Percentiles rank a stretch among this genome's conserved stretches.
These are phyloP conservation scores for Ophiostoma triangulosporum DNA, from an alignment of 2,329 filamentous ascomycete genomes.

Conservation along the genomic window DNA sequence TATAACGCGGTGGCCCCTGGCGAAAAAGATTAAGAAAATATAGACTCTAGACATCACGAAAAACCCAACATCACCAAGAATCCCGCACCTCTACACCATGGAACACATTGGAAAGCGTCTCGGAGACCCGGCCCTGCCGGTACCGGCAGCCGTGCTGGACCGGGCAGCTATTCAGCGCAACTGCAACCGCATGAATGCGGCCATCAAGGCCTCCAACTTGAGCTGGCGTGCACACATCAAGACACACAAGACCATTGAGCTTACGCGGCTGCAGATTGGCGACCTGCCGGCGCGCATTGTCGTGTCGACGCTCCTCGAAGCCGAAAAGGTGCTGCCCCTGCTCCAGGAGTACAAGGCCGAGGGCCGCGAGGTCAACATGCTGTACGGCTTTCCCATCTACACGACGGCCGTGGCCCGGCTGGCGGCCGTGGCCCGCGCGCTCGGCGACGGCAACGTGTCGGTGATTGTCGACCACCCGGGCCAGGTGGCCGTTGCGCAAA, in stretches of 20 bases:
- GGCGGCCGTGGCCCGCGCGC: slow-evolving; percentile 35
- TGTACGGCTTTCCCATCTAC: slow-evolving; percentile 60
- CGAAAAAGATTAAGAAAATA: neutral
- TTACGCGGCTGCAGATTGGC: slow-evolving; percentile 14
- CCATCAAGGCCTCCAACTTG: slow-evolving; percentile 43
- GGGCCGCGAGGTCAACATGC: slow-evolving; percentile 46
- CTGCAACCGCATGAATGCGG: slow-evolving; percentile 57
- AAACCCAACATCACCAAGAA: neutral
- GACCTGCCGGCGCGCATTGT: slow-evolving; percentile 42
- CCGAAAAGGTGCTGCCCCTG: slow-evolving; percentile 50
- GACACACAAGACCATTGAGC: slow-evolving; percentile 49
- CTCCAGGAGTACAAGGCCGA: slow-evolving; percentile 41
- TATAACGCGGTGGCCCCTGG: neutral
- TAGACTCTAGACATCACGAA: too few relatives aligned
- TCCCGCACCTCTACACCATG: neutral
- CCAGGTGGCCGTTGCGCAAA: slow-evolving; percentile 35
- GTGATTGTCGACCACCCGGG: slow-evolving; percentile 57
- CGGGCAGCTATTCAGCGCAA: slow-evolving; percentile 51
- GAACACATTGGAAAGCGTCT: slow-evolving; percentile 39
- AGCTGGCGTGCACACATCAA: slow-evolving; percentile 69
- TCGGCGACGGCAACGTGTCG: slow-evolving; percentile 44
- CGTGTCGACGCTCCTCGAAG: slow-evolving; percentile 62
- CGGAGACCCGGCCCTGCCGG: slow-evolving; percentile 39
- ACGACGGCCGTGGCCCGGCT: slow-evolving; percentile 48
- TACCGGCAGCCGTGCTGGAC: slow-evolving; percentile 57